Conservation (phyloP, 176 grass and related monocot genomes). For the Avena atlantica region DNA sequence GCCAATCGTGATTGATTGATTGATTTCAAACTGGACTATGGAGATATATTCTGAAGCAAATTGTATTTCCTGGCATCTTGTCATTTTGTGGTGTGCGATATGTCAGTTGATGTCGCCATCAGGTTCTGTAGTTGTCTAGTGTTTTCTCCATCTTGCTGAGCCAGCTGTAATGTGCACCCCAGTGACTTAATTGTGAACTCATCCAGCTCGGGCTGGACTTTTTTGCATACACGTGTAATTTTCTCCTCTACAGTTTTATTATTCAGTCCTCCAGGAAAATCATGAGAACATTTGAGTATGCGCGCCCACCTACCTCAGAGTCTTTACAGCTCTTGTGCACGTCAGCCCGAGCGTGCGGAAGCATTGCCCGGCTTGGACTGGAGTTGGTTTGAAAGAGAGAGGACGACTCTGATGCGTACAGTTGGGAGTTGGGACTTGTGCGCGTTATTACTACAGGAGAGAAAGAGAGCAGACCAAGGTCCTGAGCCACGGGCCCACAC, state of each 20-base stretch:
- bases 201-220: background rate
- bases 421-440: background rate
- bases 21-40: conserved; percentile 5
- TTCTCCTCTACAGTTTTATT: background rate
- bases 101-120: conserved; percentile 21
- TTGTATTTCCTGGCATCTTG: background rate
- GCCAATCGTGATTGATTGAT: background rate
- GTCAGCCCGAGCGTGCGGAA: conserved; percentile 10
- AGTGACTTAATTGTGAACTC: background rate
- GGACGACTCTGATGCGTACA: background rate
- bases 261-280: background rate
- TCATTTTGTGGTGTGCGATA: conserved; percentile 25
- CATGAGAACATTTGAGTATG: background rate
- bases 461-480: background rate
- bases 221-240: background rate
- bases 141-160: background rate
- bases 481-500: background rate
- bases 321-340: background rate
- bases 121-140: background rate
- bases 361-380: background rate
- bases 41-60: conserved; percentile 27
- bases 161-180: background rate
- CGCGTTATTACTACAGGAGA: no score
- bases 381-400: background rate
- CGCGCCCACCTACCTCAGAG: background rate